Evolutionary conservation across 352 stramenopile genomes (phyloP).

Genomic region (Phytophthora sojae): DNA sequence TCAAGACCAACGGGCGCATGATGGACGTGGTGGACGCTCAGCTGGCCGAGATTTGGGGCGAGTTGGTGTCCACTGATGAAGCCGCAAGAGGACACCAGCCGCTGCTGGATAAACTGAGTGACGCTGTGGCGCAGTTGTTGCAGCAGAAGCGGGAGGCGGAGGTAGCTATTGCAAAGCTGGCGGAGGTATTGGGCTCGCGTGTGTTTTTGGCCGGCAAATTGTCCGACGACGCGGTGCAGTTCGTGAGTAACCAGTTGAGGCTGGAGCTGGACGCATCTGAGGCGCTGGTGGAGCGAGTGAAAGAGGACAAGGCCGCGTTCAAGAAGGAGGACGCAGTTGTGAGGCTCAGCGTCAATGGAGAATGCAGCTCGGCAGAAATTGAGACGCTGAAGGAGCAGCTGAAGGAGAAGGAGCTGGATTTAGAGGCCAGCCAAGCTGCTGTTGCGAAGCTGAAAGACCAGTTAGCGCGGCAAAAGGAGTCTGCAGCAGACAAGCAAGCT

Average conservation of each 20-base stretch:
- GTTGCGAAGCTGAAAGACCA: conserved; percentile 56
- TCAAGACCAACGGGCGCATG: conserved; percentile 38
- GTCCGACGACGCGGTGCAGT: conserved; percentile 42
- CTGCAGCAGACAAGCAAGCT: conserved; percentile 45
- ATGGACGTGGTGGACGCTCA: conserved; percentile 41
- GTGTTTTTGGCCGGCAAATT: conserved; percentile 45
- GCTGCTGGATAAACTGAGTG: conserved; percentile 35
- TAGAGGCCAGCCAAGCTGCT: conserved; percentile 37
- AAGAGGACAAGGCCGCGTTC: conserved; percentile 19
- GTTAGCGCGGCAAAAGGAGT: conserved; percentile 56
- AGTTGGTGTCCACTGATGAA: conserved; percentile 27
- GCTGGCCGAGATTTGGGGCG: conserved; percentile 34
- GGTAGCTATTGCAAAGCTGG: conserved; percentile 40
- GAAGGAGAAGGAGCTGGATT: conserved; percentile 42
- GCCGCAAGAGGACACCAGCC: conserved; percentile 18
- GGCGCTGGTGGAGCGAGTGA: conserved; percentile 32
- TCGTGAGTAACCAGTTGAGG: conserved; percentile 42
- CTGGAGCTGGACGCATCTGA: conserved; percentile 37
- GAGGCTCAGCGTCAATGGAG: neutral
- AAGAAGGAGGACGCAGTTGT: conserved; percentile 7
- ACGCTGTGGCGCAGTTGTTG: conserved; percentile 43
- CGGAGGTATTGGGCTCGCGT: conserved; percentile 39
- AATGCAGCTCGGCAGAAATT: conserved; percentile 13
- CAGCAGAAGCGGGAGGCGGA: conserved; percentile 57
- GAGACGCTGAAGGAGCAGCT: conserved; percentile 41